phyloP scores from a whole-genome alignment of 2,329 filamentous ascomycete genomes.

The Chaetomium sp. region DNA sequence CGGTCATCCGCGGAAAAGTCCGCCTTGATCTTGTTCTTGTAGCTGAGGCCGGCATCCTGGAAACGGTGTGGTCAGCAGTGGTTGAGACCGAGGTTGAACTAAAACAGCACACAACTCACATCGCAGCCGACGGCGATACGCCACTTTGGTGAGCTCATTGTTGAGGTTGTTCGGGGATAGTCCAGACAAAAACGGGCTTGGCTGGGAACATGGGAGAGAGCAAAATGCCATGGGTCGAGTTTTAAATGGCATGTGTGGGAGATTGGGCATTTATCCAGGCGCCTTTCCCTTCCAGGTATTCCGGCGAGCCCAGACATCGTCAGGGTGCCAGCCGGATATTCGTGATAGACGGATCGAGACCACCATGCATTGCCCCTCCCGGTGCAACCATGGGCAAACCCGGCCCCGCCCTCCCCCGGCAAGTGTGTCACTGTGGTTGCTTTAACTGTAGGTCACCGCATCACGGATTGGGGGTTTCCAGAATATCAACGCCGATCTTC shows the following conservation, averaged over 20 bases:
- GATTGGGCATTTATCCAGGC: constrained; percentile 35
- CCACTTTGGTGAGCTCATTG: constrained; percentile 51
- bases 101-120: constrained; percentile 43
- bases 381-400: constrained; percentile 18
- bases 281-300: constrained; percentile 33
- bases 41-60: constrained; percentile 71
- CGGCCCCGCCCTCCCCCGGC: constrained; percentile 27
- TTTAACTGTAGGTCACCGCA: constrained; percentile 13
- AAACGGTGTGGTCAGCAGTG: neutral
- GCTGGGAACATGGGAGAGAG: neutral
- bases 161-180: constrained; percentile 5
- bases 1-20: constrained; percentile 69
- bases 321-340: constrained; percentile 23
- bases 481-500: neutral
- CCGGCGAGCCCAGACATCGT: constrained; percentile 24
- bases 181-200: neutral
- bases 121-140: constrained; percentile 58
- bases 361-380: constrained; percentile 30
- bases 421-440: constrained; percentile 29
- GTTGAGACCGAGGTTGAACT: neutral
- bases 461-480: constrained; percentile 2
- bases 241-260: constrained; percentile 22
- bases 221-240: constrained; percentile 21
- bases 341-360: constrained; percentile 24
- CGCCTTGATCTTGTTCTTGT: constrained; percentile 77